Base-by-base conservation (phyloP, 305 asterid genomes). In the Fraxinus greggii region DNA sequence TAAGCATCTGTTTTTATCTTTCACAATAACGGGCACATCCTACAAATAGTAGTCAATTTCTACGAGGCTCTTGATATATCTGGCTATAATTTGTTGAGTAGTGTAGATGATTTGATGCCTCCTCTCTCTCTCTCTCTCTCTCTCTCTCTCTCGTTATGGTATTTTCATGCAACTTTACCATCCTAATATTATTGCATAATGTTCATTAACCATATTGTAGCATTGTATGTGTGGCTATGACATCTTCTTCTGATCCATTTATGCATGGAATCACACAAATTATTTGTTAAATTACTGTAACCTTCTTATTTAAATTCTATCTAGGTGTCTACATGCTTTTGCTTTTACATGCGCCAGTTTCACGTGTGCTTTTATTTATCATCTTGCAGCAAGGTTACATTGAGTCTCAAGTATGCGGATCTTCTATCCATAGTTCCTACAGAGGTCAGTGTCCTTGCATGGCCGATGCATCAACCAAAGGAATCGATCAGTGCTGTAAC, bases 351-450 rank as follows among this genome's bases (percentile, higher is more conserved):
- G 63, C 63, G 3, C 72, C 42, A 59, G 1, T 69, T 65, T 65
- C 23, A 32, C 33, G 1, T 36, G 5, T 28, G 38, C 31, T 79
- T 78, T 29, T 82, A 13, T 29, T 81, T 74, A 28, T 74, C 40
- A 76, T 77, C 82, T 85, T 79, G 88, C 94, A 93, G 98, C 89
- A 96, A 92, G 88, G 91, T 96, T 79, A 91, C 93, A 15, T 95
- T 94, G 80, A 88, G 97, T 85, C 96, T 96, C 76, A 89, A 93
- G 88, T 96, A 96, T 32, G 88, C 92, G 5, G 94, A 93, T 87
- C 94, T 94, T 51, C 81, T 90, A 83, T 88, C 95, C 72, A 88
- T 90, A 61, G 94, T 96, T 86, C 99, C 99, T 33, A 88, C 95
- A 74, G 90, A 81, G 56, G 91, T 94, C 69, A 93, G 90, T 83